These are phyloP conservation scores for Coemansia sp. DNA, from an alignment of 192 early-diverging fungal species.

Conservation along the genomic window DNA sequence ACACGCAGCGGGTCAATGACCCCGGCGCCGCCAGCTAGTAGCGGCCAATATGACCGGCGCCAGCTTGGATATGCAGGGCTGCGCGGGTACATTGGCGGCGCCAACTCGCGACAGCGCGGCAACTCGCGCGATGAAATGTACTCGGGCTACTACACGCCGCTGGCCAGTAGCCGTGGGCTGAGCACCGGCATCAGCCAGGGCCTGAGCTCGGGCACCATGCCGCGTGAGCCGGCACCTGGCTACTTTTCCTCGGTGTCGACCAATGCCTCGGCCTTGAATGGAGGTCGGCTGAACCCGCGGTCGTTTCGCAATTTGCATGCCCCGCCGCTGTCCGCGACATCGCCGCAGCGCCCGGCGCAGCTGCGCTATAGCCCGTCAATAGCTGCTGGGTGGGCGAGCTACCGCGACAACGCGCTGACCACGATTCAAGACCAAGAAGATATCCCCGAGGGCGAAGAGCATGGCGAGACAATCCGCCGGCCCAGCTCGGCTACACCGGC, in stretches of 20 bases:
- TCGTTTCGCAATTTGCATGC: conserved; percentile 1
- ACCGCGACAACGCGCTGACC: conserved; percentile 24
- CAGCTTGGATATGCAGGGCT: conserved; percentile 42
- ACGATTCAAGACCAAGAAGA: conserved; percentile 34
- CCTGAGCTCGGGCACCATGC: conserved; percentile 31
- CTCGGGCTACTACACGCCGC: conserved; percentile 27
- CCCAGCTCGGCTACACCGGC: conserved; percentile 10
- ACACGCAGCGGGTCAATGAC: conserved; percentile 29
- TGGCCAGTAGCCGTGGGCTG: conserved; percentile 9
- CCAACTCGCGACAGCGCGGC: conserved; percentile 16
- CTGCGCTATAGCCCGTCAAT: conserved; percentile 38
- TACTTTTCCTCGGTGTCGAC: conserved; percentile 34
- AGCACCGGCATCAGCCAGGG: conserved; percentile 12
- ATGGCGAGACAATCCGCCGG: background rate
- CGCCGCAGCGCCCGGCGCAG: conserved; percentile 25
- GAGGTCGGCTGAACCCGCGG: background rate
- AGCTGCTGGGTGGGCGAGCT: conserved; percentile 32
- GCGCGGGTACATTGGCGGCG: conserved; percentile 45
- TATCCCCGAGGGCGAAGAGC: conserved; percentile 4
- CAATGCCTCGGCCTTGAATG: conserved; percentile 9
- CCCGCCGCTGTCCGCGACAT: conserved; percentile 13
- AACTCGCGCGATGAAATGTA: conserved; percentile 9
- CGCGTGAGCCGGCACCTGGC: conserved; percentile 24
- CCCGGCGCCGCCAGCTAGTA: conserved; percentile 4
- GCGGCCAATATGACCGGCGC: conserved; percentile 23